These are phyloP conservation scores for Pythium pyrilobum DNA, from an alignment of 352 stramenopile species.

Conservation along the genomic window DNA sequence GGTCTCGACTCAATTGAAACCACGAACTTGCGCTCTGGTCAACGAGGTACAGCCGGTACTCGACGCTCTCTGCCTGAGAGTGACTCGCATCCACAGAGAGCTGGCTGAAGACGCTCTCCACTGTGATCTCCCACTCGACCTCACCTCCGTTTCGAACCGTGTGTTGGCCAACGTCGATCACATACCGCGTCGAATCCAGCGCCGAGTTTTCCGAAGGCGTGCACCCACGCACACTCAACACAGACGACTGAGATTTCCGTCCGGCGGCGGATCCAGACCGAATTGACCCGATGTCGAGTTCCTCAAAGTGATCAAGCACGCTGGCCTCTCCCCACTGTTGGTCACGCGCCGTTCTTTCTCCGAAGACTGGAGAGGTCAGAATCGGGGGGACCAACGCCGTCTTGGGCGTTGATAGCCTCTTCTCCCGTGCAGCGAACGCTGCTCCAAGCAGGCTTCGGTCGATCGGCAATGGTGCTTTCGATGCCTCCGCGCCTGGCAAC, in stretches of 20 bases:
- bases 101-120: conserved; percentile 68
- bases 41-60: conserved; percentile 73
- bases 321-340: conserved; percentile 34
- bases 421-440: conserved; percentile 62
- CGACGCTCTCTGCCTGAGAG: conserved; percentile 44
- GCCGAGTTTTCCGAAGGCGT: conserved; percentile 79
- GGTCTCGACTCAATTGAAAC: conserved; percentile 77
- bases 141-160: conserved; percentile 83
- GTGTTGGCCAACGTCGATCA: conserved; percentile 85
- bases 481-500: conserved; percentile 1
- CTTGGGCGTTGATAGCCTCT: conserved; percentile 42
- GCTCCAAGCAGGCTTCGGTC: conserved; percentile 36
- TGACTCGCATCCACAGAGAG: conserved; percentile 17
- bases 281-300: conserved; percentile 71
- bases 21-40: conserved; percentile 72
- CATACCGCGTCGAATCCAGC: conserved; percentile 75
- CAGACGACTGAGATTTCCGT: conserved; percentile 43
- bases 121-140: conserved; percentile 87
- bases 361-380: conserved; percentile 10
- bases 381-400: conserved; percentile 28
- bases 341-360: conserved; percentile 19
- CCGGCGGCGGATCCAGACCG: conserved; percentile 28
- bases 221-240: conserved; percentile 70
- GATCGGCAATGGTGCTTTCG: conserved; percentile 6
- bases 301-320: conserved; percentile 68